Conservation (phyloP, 2,329 filamentous ascomycete species). For the Triangularia verruculosa region DNA sequence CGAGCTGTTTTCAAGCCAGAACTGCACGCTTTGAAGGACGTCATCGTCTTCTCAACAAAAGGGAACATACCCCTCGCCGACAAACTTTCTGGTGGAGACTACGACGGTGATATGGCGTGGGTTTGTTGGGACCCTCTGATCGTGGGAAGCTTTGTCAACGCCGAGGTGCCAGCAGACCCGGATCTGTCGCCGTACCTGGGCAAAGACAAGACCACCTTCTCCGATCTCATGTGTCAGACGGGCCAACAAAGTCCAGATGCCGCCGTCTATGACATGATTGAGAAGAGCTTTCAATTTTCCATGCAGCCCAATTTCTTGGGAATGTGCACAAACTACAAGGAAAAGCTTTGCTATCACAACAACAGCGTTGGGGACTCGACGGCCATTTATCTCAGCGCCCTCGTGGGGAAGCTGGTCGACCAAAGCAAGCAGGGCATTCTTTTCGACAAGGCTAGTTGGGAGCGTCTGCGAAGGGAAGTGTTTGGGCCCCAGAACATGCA, state of each 20-base stretch:
- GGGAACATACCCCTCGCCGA: conserved; percentile 63
- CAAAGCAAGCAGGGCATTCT: conserved; percentile 53
- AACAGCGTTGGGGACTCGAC: conserved; percentile 45
- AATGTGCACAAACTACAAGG: conserved; percentile 61
- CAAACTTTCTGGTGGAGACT: conserved; percentile 75
- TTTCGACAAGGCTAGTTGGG: conserved; percentile 46
- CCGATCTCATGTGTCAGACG: conserved; percentile 37
- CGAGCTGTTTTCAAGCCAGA: conserved; percentile 55
- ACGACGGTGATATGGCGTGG: conserved; percentile 78
- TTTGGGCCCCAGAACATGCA: conserved; percentile 20
- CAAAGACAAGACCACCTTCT: conserved; percentile 47
- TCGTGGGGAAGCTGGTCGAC: conserved; percentile 56
- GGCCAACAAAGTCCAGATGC: conserved; percentile 12
- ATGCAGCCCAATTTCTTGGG: conserved; percentile 59
- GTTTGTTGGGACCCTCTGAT: conserved; percentile 69
- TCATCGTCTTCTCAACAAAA: conserved; percentile 70
- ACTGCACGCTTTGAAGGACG: conserved; percentile 68
- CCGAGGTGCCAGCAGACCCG: conserved; percentile 43
- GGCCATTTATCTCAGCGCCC: conserved; percentile 49
- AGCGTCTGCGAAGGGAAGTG: conserved; percentile 33
- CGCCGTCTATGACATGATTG: conserved; percentile 47
- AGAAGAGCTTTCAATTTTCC: conserved; percentile 55
- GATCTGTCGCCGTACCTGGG: conserved; percentile 50
- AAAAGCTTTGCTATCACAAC: conserved; percentile 58
- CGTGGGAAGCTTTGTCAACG: conserved; percentile 65